Base-by-base conservation (phyloP, 208 protist species). In the Polymyxa betae region DNA sequence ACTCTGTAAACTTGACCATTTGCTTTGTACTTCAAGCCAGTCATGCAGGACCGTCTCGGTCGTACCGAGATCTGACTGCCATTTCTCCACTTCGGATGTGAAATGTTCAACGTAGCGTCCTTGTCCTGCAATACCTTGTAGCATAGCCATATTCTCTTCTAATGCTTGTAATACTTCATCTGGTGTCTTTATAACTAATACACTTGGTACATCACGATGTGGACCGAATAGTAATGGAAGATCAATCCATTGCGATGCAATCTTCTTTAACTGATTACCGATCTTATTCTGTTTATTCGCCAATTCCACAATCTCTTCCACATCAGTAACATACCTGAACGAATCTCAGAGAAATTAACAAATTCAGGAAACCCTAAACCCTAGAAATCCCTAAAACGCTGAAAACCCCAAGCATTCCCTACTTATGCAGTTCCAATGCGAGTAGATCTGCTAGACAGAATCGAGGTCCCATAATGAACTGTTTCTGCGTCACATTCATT, bases 1-100 rank as follows among this genome's bases (percentile, higher is more conserved):
- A 46, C 97, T 97, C 93, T 98, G 98, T 43, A 99, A 93, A 92
- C 98, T 98, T 93, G 96, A 95, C 98, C 98, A 99, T 87, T 98
- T 97, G 38, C 96, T 94, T 94, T 99, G 98, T 78, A 98, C 98
- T 45, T 98, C 97, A 29, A 97, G 92, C 97, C 97, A 98, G 91
- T 98, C 97, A 43, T 92, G 95, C 0, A 98, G 97, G 92, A 98
- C 98, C 5, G 96, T 97, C 91, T 98, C 97, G 20, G 98, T 97
- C 0, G 95, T 95, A 20, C 96, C 96, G 5, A 99, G 95, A 89
- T 97, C 97, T 88, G 95, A 96, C 93, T 98, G 97, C 97, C 98
- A 99, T 38, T 94, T 93, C 35, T 97, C 93, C 16, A 99, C 95
- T 92, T 92, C 64, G 35, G 97, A 95, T 92, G 97, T 96, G 90